Conservation (phyloP, 2,329 filamentous ascomycete genomes). For the Diaporthe longicolla region DNA sequence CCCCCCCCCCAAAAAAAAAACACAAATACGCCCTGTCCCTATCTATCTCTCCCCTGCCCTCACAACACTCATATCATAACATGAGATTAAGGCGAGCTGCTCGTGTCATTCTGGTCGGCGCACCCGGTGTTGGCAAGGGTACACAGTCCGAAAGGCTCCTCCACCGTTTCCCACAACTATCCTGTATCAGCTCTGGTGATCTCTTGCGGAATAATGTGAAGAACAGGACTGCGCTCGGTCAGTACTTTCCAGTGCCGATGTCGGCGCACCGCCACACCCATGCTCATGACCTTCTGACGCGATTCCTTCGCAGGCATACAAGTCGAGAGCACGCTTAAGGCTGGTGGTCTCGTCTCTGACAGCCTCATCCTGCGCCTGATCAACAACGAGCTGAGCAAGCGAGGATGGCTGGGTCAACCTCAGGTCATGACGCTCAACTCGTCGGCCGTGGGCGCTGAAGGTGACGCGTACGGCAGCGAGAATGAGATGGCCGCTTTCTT, state of each 20-base stretch:
- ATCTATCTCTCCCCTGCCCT: background rate
- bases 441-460: conserved; percentile 59
- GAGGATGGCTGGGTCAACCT: conserved; percentile 80
- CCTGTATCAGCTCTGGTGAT: conserved; percentile 94
- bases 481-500: conserved; percentile 59
- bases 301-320: conserved; percentile 76
- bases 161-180: conserved; percentile 87
- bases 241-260: conserved; percentile 46
- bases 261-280: conserved; percentile 15
- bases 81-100: conserved; percentile 85
- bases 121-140: conserved; percentile 96
- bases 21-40: background rate
- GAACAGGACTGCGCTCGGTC: conserved; percentile 87
- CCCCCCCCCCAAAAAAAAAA: background rate
- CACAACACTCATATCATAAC: conserved; percentile 44
- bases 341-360: conserved; percentile 92
- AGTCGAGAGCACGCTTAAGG: conserved; percentile 89
- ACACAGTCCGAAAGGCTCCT: conserved; percentile 94
- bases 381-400: conserved; percentile 85
- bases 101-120: conserved; percentile 93
- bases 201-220: conserved; percentile 94
- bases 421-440: conserved; percentile 68
- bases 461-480: conserved; percentile 45
- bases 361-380: conserved; percentile 93
- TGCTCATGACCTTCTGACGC: conserved; percentile 35